Percentiles rank a stretch among this genome's conserved stretches.
These are phyloP conservation scores for Fusarium verticillioides DNA, from an alignment of 2,329 filamentous ascomycete species.

Conservation along the genomic window DNA sequence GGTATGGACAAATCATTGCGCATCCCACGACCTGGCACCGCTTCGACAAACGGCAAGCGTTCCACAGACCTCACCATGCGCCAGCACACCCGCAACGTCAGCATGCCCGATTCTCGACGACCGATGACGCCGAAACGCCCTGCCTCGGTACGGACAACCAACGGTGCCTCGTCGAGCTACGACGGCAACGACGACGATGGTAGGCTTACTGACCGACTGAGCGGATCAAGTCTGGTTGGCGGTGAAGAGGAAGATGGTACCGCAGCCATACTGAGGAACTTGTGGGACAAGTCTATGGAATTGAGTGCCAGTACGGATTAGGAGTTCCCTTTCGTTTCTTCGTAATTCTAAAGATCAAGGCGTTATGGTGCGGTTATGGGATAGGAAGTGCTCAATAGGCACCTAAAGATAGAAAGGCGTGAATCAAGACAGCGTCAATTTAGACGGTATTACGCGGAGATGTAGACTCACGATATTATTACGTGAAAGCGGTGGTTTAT, in stretches of 20 bases:
- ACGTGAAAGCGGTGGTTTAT: background rate
- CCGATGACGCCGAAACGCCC: conserved; percentile 48
- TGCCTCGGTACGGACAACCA: conserved; percentile 50
- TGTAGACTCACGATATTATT: background rate
- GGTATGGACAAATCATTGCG: conserved; percentile 61
- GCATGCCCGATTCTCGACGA: conserved; percentile 51
- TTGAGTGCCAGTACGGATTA: conserved; percentile 61
- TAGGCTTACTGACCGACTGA: conserved; percentile 56
- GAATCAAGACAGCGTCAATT: conserved; percentile 9
- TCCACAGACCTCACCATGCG: conserved; percentile 46
- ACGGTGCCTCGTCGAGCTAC: conserved; percentile 57
- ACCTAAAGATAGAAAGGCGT: conserved; percentile 20
- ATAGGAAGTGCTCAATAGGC: conserved; percentile 29
- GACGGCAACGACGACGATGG: conserved; percentile 59
- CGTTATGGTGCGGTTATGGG: conserved; percentile 15
- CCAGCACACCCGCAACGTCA: conserved; percentile 55
- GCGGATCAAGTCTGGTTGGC: conserved; percentile 61
- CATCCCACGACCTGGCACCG: conserved; percentile 57
- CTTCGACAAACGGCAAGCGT: conserved; percentile 53
- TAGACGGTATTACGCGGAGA: conserved; percentile 9
- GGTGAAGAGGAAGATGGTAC: conserved; percentile 63
- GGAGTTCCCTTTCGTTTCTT: conserved; percentile 3
- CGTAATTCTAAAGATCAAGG: conserved; percentile 18
- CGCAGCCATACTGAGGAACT: conserved; percentile 62
- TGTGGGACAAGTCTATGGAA: conserved; percentile 72